Base-by-base conservation (phyloP, 352 stramenopile genomes). In the Pythium angustatum region DNA sequence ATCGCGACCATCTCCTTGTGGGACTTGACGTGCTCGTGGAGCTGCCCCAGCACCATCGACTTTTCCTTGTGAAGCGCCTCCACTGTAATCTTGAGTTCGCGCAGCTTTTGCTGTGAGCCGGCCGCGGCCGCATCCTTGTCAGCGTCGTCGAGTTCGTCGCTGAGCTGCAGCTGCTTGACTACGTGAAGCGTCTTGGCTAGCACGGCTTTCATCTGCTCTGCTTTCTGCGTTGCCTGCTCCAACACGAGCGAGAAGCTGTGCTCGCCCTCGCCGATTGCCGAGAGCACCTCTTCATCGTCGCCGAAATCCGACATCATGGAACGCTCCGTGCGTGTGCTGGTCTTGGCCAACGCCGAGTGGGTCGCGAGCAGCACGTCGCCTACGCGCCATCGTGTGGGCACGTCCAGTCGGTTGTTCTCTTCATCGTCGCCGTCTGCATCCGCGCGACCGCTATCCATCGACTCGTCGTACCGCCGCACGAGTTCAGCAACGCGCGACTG, bases 401-500 rank as follows among this genome's bases (percentile, higher is more conserved):
- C 61, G 5, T 53, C 40, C 5, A 71, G 28, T 15, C 48, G 47
- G 44, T 51, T 65, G 47, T 67, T 67, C 36, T 60, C 55, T 2
- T 78, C 72, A 30, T 63, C 56, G 2, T 78, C 71, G 5, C 75
- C 73, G 47, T 71, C 45, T 1, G 68, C 38, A 17, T 77, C 63
- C 6, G 66, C 44, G n/a, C 61, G 34, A 8, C 53, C 49, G 58
- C 63, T 22, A 1, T 52, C 64, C 49, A 71, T 58, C 7, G 49
- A 73, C 48, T 88, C 83, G 48, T 92, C 78, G 54, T 83, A 92
- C 5, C 72, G 74, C 12, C 83, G 80, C 48, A 92, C 73, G 21
- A 92, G 68, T n/a, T 89, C 83, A 7, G 74, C 77, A 31, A 92
- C 83, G 27, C 83, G 76, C 15, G 74, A 82, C 66, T 88, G 83